Evolutionary conservation across 805 yeast genomes (phyloP), one percentile per base, ranked within the genome.

Genomic region (Lachancea dasiensis): DNA sequence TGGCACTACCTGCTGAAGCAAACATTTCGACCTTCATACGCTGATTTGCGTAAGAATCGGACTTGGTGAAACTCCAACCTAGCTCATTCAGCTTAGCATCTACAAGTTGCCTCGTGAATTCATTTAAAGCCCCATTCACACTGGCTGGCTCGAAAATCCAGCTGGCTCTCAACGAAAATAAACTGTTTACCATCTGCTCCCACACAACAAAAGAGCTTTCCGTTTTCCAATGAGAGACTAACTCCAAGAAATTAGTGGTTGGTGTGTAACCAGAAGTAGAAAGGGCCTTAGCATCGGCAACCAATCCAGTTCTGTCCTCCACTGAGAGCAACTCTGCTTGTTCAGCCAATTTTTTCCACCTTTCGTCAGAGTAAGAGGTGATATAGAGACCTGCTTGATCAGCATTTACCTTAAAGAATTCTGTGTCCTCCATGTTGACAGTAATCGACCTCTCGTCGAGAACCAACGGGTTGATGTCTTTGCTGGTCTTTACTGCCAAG

Each of bases 261-360:
- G 79, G 66, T 39, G 80, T 74, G 50, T 73, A 72, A 21, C 92
- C 92, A 14, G 90, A 77, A 19, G 78, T 64, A 4, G 90, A 76
- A 48, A 82, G 68, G 6, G 86, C 73, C 36, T 73, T 76, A 14
- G 84, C 84, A 63, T 84, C 94, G n/a, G 89, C 82, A 33, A 83
- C 81, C 49, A 81, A 69, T 29, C 89, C 90, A 39, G 81, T 77
- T 61, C 86, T 76, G 61, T 84, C 94, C 56, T 80, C 84, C 36
- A 79, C 81, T 8, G 86, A 70, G 50, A 84, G 69, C 49, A 71
- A 63, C 27, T 77, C 77, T 8, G 68, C 68, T 27, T 70, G 71
- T 44, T 72, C 55, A 38, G 86, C 86, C 49, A 83, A 69, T 56
- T 79, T 77, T 34, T 67, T 63, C 79, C 87, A 79, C 58, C 89